phyloP scores from a whole-genome alignment of 148 eudicot genomes.

The Suaeda aralocaspica region DNA sequence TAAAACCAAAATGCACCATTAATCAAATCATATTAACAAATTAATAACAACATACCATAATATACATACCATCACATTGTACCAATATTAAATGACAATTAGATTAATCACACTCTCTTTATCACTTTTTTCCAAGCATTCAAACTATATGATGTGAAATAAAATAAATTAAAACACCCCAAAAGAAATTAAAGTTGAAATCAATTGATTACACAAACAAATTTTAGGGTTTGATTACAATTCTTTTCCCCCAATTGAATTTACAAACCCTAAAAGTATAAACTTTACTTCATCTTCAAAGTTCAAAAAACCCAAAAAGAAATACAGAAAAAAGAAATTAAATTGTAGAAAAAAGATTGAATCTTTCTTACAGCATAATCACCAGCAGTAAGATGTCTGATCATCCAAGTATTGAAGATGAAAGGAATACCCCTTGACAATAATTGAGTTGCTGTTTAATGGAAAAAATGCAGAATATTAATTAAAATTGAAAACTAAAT shows the following conservation, averaged over 20 bases:
- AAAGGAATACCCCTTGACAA: slow-evolving; percentile 90
- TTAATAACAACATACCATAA: background rate
- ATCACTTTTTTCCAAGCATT: background rate
- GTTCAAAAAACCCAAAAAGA: background rate
- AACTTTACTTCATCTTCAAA: background rate
- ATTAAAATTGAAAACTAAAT: background rate
- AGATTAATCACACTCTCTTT: background rate
- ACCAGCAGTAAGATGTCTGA: slow-evolving; percentile 75
- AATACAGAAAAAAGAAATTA: background rate
- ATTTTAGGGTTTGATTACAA: background rate
- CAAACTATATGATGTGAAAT: background rate
- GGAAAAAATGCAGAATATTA: background rate
- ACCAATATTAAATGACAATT: background rate
- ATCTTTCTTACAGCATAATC: slow-evolving; percentile 71
- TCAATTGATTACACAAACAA: background rate
- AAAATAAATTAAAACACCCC: no score
- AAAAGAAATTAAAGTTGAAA: background rate
- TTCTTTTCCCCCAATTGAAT: background rate
- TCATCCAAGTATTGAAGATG: slow-evolving; percentile 89
- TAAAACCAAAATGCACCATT: background rate
- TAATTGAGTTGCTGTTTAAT: slow-evolving; percentile 74
- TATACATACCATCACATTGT: background rate
- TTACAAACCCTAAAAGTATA: background rate
- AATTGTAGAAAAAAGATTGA: background rate
- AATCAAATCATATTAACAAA: background rate